Evolutionary conservation across 139 green algal genomes (phyloP), one percentile per base, ranked within the genome.

Genomic region (Monoraphidium neglectum): DNA sequence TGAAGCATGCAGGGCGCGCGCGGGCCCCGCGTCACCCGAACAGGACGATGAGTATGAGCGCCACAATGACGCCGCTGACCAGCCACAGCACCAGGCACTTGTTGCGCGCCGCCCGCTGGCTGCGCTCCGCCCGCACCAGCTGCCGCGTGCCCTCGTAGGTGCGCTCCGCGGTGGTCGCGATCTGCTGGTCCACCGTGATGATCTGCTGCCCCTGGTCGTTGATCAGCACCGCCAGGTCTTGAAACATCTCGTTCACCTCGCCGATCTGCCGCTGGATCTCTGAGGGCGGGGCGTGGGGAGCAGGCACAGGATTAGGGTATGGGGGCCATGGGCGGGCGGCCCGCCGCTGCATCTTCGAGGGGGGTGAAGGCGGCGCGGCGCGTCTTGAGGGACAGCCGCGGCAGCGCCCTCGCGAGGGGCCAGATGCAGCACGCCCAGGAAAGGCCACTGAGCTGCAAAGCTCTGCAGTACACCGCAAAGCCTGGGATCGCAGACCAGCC

Each of bases 181-280:
- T 88, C 53, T 86, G 78, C 18, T 69, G 68, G 70, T 91, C 86
- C 43, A 91, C 79, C 1, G 86, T 91, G n/a, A 59, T 13, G 37
- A 90, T 62, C 82, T 90, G 86, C 36, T 68, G 74, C 1, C 93
- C 93, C 77, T 98, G 94, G 74, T 98, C 93, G 56, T 93, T 81
- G 32, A 98, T 92, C 61, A 97, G 78, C 65, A 94, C 89, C 13
- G 94, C 94, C 60, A 97, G 81, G 82, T 98, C 93, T 79, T 95
- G 86, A 76, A 89, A 91, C 88, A 92, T 92, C 82, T 92, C 86
- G 59, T 92, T 90, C 28, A 92, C 74, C 71, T 90, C 83, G 15
- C 64, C 83, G 23, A 88, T 88, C 43, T 87, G 73, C 40, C 67
- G 72, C 76, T 86, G 79, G 32, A 84, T 84, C 67, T 81, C 79